Percentiles rank a stretch among this genome's conserved stretches.
These are phyloP conservation scores for Kurtzmaniella quercitrusa DNA, from an alignment of 1,139 yeast genomes.

Conservation along the genomic window DNA sequence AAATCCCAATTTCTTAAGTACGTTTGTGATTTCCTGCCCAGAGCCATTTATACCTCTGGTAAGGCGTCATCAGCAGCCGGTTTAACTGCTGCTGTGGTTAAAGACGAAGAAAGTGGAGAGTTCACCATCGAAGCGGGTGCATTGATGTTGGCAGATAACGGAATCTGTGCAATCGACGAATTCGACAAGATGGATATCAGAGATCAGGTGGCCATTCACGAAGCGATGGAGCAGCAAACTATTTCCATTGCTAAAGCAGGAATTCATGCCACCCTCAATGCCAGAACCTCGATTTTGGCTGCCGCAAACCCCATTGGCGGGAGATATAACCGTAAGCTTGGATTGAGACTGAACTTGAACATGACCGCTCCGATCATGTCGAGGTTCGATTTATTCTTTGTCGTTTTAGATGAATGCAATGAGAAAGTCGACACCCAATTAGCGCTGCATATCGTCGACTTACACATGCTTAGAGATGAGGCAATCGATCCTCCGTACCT, in stretches of 20 bases:
- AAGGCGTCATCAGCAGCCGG: constrained; percentile 99
- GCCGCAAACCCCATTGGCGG: constrained; percentile 98
- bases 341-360: constrained; percentile 80
- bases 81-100: constrained; percentile 95
- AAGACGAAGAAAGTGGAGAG: constrained; percentile 97
- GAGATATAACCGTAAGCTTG: constrained; percentile 81
- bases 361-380: constrained; percentile 99
- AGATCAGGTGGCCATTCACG: constrained; percentile 98
- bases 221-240: constrained; percentile 99
- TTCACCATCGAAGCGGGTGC: constrained; percentile 99
- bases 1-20: constrained; percentile 94
- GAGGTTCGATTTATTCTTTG: constrained; percentile 93
- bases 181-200: constrained; percentile 95
- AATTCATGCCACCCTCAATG: constrained; percentile 94
- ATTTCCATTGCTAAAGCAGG: constrained; percentile 98
- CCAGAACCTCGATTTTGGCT: constrained; percentile 91
- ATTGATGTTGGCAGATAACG: constrained; percentile 96
- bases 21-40: constrained; percentile 85
- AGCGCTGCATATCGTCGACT: constrained; percentile 87
- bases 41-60: constrained; percentile 97
- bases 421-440: constrained; percentile 85
- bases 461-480: constrained; percentile 87
- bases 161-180: constrained; percentile 97
- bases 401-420: constrained; percentile 91
- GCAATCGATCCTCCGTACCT: constrained; percentile 89